phyloP scores from a whole-genome alignment of 106 monocot genomes.

The Dendrobium chrysotoxum region DNA sequence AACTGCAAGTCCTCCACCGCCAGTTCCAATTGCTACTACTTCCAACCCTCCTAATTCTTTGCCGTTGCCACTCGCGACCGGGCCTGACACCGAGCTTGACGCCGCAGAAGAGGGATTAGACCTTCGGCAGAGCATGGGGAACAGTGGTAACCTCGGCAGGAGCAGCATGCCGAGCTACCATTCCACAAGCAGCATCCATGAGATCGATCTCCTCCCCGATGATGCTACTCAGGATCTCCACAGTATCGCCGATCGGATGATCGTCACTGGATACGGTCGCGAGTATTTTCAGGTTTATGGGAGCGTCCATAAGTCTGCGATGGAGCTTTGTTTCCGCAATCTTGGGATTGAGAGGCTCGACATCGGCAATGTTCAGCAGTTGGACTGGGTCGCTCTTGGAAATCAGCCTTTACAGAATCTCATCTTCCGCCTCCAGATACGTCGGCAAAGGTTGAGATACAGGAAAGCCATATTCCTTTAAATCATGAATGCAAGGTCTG shows the following conservation, averaged over 20 bases:
- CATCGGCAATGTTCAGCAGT: slow-evolving; percentile 64
- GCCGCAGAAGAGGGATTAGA: neutral
- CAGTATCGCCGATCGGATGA: slow-evolving; percentile 72
- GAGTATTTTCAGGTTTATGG: slow-evolving; percentile 79
- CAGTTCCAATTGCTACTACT: too few species aligned
- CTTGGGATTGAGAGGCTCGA: slow-evolving; percentile 75
- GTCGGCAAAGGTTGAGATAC: too few species aligned
- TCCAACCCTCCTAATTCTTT: too few species aligned
- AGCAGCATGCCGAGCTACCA: slow-evolving; percentile 14
- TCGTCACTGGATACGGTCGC: slow-evolving; percentile 43
- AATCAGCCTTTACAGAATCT: too few species aligned
- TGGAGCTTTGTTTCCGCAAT: slow-evolving; percentile 47
- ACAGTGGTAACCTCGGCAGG: neutral
- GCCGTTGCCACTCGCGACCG: too few species aligned
- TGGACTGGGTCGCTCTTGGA: slow-evolving; percentile 56
- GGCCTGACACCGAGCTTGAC: neutral
- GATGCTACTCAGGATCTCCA: slow-evolving; percentile 63
- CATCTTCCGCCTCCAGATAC: too few species aligned
- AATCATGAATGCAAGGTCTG: too few species aligned
- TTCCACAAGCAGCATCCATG: slow-evolving; percentile 52
- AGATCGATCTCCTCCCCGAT: slow-evolving; percentile 63
- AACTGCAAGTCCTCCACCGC: too few species aligned
- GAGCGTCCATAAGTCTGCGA: slow-evolving; percentile 52
- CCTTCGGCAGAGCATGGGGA: neutral
- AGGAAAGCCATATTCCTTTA: too few species aligned